Evolutionary conservation across 2,329 filamentous ascomycete genomes (phyloP).

Genomic region (Cladosporium sphaerospermum): DNA sequence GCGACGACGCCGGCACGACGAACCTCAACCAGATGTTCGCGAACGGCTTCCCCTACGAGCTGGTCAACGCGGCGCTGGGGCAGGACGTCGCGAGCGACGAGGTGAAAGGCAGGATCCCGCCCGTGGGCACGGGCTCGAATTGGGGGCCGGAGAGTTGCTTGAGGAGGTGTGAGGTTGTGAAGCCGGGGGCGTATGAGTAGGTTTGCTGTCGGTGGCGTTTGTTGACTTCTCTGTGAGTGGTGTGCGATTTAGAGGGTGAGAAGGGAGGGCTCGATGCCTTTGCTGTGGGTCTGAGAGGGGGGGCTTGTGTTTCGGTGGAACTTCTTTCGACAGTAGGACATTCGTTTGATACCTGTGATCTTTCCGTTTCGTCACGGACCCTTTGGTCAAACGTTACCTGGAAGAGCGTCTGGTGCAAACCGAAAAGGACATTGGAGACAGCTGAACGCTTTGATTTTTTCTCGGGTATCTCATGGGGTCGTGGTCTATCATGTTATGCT

Average conservation of each 20-base stretch:
- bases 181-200: not conserved
- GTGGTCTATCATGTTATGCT: too few relatives aligned
- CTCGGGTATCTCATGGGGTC: too few relatives aligned
- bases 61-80: constrained; percentile 41
- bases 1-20: constrained; percentile 45
- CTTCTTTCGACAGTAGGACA: too few relatives aligned
- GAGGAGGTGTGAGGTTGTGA: constrained; percentile 27
- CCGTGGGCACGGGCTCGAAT: constrained; percentile 38
- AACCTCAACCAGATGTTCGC: constrained; percentile 44
- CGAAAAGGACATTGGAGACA: too few relatives aligned
- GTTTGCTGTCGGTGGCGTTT: not conserved
- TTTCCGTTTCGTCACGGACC: too few relatives aligned
- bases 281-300: too few relatives aligned
- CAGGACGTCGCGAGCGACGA: constrained; percentile 27
- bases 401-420: too few relatives aligned
- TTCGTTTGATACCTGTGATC: too few relatives aligned
- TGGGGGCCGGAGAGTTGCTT: constrained; percentile 37
- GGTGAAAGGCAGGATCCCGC: constrained; percentile 29
- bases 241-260: not conserved
- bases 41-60: constrained; percentile 34
- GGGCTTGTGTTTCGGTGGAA: too few relatives aligned
- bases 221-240: not conserved
- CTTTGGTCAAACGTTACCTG: too few relatives aligned
- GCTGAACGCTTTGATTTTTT: too few relatives aligned
- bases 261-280: not conserved